These are phyloP conservation scores for Ormosia semicastrata DNA, from an alignment of 306 rosid genomes.

Conservation along the genomic window DNA sequence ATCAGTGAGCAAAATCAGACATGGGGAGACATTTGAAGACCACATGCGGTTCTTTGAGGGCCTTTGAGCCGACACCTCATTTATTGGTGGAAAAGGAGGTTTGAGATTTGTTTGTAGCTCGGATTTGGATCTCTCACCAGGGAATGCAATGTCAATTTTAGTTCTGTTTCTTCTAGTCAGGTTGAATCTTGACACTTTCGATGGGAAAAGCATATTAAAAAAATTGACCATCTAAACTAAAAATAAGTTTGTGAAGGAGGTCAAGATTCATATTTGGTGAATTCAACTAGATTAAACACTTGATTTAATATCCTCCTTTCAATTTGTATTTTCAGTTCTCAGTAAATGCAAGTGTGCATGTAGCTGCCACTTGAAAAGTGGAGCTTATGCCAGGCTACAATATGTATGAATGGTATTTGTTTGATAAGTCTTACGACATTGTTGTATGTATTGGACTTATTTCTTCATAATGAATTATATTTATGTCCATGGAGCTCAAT, in stretches of 20 bases:
- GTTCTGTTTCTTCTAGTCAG: background rate
- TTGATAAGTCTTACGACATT: background rate
- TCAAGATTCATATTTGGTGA: no score
- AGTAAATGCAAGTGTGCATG: background rate
- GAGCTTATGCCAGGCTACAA: background rate
- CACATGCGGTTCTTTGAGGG: conserved; percentile 76
- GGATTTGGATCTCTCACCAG: background rate
- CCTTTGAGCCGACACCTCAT: conserved; percentile 43
- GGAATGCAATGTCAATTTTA: background rate
- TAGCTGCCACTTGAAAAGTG: background rate
- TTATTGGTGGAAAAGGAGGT: background rate
- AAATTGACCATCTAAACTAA: no score
- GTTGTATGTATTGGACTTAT: background rate
- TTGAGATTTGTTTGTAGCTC: conserved; percentile 4
- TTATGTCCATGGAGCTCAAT: background rate
- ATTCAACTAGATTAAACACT: background rate
- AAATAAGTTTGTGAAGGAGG: no score
- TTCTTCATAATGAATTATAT: background rate
- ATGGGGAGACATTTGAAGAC: conserved; percentile 81
- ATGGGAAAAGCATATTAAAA: conserved; percentile 3
- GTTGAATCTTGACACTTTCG: background rate
- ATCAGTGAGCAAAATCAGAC: conserved; percentile 83
- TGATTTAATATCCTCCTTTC: background rate
- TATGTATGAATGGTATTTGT: background rate
- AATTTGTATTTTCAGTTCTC: background rate